phyloP scores from a whole-genome alignment of 2,329 filamentous ascomycete species.

The Cladophialophora yegresii region DNA sequence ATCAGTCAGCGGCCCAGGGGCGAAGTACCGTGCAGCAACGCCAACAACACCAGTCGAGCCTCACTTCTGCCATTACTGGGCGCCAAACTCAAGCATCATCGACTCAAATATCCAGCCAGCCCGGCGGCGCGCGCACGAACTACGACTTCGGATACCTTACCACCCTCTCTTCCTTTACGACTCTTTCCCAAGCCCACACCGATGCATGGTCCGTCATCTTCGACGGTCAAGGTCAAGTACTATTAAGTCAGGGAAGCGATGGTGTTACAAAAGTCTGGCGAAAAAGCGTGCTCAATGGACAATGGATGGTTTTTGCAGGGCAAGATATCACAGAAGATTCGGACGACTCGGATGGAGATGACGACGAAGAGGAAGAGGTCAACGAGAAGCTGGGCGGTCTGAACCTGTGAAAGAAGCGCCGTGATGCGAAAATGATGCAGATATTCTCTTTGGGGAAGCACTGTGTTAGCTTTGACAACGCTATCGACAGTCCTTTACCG shows the following conservation, averaged over 20 bases:
- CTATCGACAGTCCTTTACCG: not conserved
- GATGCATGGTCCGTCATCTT: constrained; percentile 35
- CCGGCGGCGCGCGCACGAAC: constrained; percentile 16
- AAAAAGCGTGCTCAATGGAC: constrained; percentile 23
- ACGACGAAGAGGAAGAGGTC: not conserved
- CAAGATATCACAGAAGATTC: constrained; percentile 23
- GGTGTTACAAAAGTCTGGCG: constrained; percentile 32
- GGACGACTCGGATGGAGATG: not conserved
- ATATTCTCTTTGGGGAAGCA: not conserved
- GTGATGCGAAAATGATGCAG: not conserved
- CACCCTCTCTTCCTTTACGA: constrained; percentile 14
- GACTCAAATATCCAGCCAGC: not conserved
- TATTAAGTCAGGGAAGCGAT: constrained; percentile 35
- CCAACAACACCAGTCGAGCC: constrained; percentile 34
- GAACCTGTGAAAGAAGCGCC: not conserved
- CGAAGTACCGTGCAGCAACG: constrained; percentile 7
- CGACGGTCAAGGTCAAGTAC: constrained; percentile 33
- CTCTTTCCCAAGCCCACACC: constrained; percentile 29
- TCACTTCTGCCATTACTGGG: constrained; percentile 36
- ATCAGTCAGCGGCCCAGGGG: not conserved
- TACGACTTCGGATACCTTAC: constrained; percentile 30
- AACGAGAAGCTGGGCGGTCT: not conserved
- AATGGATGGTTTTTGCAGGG: constrained; percentile 32
- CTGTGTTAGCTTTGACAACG: not conserved
- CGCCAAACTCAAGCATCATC: constrained; percentile 14